Base-by-base conservation (phyloP, 2,329 filamentous ascomycete species). In the Davidsoniella neocaledoniae region DNA sequence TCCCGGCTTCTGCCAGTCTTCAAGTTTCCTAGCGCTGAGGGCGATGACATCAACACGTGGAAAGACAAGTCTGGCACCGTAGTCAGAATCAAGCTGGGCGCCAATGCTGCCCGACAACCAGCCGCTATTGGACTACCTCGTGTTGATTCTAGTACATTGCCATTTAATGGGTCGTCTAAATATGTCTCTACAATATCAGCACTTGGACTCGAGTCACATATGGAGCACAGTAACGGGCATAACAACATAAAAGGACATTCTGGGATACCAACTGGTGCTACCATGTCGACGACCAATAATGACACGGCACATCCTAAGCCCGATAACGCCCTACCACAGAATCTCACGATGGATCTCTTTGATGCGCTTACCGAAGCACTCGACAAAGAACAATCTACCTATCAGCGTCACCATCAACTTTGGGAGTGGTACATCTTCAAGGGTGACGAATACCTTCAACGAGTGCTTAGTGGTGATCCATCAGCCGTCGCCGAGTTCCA, bases 321-420 rank as follows among this genome's bases (percentile, higher is more conserved):
- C 7, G 29, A 12, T 12, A 33, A 9, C 7, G 29, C 29, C 29
- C 29, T 52, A n/a, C 46, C 46, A 5, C 46, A 38, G 6, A 38
- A 52, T 37, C 33, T 52, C 23, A 52, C 50, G 2, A 49, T 49
- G 45, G 50, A 52, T 40, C 43, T 52, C 10, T 39, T 46, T 17
- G 41, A 37, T 25, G 45, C 40, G 2, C 16, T 52, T 10, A 37
- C 48, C 21, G 46, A 52, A 16, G 50, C 46, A 5, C 41, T 52
- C 2, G 50, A 49, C 25, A 23, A 37, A 14, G 46, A 52, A 38
- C 46, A 52, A 17, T 9, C 41, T 44, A 21, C 19, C 29, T 26
- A 44, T 39, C 17, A n/a, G 12, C 23, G 23, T 29, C 21, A n/a
- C 7, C 42, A 33, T 12, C 41, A 12, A 29, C 6, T 7, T 5